Conservation (phyloP, 2,329 filamentous ascomycete species). For the Penicillium rolfsii region DNA sequence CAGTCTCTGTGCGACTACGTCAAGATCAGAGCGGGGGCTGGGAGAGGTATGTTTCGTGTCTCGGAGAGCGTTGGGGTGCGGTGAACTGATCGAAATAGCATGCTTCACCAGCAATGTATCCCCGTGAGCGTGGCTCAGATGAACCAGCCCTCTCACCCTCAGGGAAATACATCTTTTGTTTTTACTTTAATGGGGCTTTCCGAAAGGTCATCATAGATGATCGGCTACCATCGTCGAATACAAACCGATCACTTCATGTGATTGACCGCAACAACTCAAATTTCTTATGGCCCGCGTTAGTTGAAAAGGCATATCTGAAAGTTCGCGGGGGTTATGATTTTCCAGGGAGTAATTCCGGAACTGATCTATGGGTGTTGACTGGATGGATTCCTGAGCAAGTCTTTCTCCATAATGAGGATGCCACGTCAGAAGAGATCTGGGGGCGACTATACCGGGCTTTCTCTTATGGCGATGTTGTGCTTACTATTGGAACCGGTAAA, state of each 20-base stretch:
- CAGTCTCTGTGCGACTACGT: constrained; percentile 81
- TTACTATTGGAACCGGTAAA: constrained; percentile 88
- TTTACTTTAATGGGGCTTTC: constrained; percentile 95
- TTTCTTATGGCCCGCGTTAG: constrained; percentile 86
- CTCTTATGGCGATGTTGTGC: constrained; percentile 74
- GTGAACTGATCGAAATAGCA: constrained; percentile 54
- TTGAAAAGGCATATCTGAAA: constrained; percentile 97
- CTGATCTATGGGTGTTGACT: constrained; percentile 87
- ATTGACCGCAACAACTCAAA: constrained; percentile 79
- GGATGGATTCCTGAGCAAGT: constrained; percentile 98
- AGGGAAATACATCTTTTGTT: constrained; percentile 87
- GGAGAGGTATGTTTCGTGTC: constrained; percentile 57
- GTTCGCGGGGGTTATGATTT: constrained; percentile 96
- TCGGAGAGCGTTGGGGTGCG: neutral
- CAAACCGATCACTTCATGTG: constrained; percentile 78
- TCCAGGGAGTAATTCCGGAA: constrained; percentile 94
- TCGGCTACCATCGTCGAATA: constrained; percentile 74
- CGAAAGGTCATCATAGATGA: constrained; percentile 89
- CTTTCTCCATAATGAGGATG: constrained; percentile 83
- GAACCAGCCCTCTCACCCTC: constrained; percentile 70
- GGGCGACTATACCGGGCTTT: constrained; percentile 74
- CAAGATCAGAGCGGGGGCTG: constrained; percentile 69
- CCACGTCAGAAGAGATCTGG: constrained; percentile 78
- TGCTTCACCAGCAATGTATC: constrained; percentile 73
- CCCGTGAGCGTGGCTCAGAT: constrained; percentile 64